Conservation (phyloP, 768 basidiomycete species). For the Boletus patriciae region DNA sequence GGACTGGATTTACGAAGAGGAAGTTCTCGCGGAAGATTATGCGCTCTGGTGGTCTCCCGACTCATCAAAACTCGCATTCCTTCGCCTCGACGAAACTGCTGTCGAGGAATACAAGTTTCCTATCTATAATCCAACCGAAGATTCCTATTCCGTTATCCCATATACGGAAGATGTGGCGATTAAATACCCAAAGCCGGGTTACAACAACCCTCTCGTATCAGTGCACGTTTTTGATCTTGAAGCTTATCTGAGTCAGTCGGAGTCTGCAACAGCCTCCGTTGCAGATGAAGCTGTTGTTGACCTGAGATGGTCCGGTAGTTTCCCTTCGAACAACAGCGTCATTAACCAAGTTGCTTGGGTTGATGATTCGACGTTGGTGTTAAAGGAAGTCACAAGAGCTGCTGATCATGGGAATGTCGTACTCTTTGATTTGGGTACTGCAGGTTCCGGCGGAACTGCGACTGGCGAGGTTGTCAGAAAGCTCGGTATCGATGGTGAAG, state of each 20-base stretch:
- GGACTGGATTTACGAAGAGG: conserved; percentile 98
- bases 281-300: conserved; percentile 49
- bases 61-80: conserved; percentile 65
- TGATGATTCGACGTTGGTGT: conserved; percentile 63
- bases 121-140: conserved; percentile 83
- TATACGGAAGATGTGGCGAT: conserved; percentile 68
- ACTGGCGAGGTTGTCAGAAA: conserved; percentile 64
- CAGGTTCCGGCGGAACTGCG: conserved; percentile 29
- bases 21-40: conserved; percentile 70
- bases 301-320: conserved; percentile 65
- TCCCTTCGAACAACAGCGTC: conserved; percentile 61
- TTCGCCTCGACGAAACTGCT: conserved; percentile 82
- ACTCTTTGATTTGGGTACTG: conserved; percentile 57
- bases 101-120: conserved; percentile 89
- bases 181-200: conserved; percentile 88
- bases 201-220: conserved; percentile 82
- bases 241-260: conserved; percentile 43
- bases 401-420: conserved; percentile 80
- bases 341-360: conserved; percentile 88
- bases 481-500: conserved; percentile 79
- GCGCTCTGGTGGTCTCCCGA: conserved; percentile 91
- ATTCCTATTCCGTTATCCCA: conserved; percentile 69
- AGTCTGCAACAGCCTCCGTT: conserved; percentile 28
- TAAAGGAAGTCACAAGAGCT: conserved; percentile 87
- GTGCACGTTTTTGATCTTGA: conserved; percentile 81